Conservation (phyloP, 192 early-diverging fungal species). For the Phycomyces blakesleeanus region DNA sequence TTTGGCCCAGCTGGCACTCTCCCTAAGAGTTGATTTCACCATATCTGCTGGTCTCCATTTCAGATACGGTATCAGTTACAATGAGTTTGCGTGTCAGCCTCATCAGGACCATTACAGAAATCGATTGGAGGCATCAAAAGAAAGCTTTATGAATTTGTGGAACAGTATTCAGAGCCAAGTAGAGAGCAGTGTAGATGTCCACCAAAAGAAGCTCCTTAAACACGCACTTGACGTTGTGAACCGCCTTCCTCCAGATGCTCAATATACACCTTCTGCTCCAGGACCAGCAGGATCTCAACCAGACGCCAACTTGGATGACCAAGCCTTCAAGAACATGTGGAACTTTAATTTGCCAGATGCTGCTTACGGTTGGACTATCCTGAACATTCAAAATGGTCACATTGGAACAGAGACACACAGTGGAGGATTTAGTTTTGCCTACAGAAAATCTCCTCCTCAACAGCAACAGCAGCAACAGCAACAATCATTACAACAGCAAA, state of each 20-base stretch:
- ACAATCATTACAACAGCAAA: not conserved
- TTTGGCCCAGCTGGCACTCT: constrained; percentile 51
- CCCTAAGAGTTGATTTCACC: constrained; percentile 56
- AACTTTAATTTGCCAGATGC: constrained; percentile 60
- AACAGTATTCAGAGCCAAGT: constrained; percentile 51
- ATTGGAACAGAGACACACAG: constrained; percentile 52
- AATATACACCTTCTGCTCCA: not conserved
- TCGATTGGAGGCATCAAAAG: constrained; percentile 45
- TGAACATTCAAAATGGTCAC: constrained; percentile 47
- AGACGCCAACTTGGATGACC: constrained; percentile 39
- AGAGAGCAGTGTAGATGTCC: constrained; percentile 44
- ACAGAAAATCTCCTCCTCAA: constrained; percentile 30
- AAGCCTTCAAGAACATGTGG: constrained; percentile 59
- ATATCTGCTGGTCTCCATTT: constrained; percentile 62
- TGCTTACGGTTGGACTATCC: constrained; percentile 45
- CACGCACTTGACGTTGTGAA: constrained; percentile 53
- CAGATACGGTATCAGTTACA: constrained; percentile 57
- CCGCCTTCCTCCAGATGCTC: constrained; percentile 36
- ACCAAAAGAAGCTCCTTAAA: constrained; percentile 43
- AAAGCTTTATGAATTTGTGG: constrained; percentile 51
- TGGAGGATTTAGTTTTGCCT: constrained; percentile 57
- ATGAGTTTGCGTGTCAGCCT: constrained; percentile 54
- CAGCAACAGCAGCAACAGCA: not conserved
- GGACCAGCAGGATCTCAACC: not conserved
- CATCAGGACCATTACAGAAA: constrained; percentile 51